Evolutionary conservation across 2,329 filamentous ascomycete species (phyloP), one percentile per base, ranked within the genome.

Genomic region (Fusarium tjaetaba): DNA sequence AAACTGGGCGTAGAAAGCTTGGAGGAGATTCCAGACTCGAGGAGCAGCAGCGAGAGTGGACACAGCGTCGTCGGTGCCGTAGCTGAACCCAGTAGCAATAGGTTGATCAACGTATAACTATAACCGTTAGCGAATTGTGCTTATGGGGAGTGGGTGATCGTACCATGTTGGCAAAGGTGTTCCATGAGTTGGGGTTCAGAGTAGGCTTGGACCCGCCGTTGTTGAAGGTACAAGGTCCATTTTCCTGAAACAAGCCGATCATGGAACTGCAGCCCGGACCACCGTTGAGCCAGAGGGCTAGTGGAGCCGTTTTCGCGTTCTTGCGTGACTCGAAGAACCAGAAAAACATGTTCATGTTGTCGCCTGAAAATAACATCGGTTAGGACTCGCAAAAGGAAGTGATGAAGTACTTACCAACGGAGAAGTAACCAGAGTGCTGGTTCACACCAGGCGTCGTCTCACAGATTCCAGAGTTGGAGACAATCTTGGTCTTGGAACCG

Each of bases 161-260:
- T 34, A 34, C 55, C 65, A 93, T 88, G 71, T 92, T 92, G 69
- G 87, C 87, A 32, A 88, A 85, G 70, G 88, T 88, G 70, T 89
- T 90, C 88, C 89, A 92, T 0, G 89, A 89, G 81, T 87, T 89
- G 0, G 88, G 87, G 72, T 92, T 92, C 10, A 83, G 70, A 18
- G 80, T 80, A 0, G 86, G 78, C 60, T 77, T 70, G 0, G 75
- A 65, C 15, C 74, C 72, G 18, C 63, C 56, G n/a, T 73, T 62
- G 46, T 76, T 75, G 79, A 98, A 90, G 72, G 91, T 93, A 32
- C 94, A 91, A 4, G 96, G 95, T 48, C 96, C 96, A 68, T 98
- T 92, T 77, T 91, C 90, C 38, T 85, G 83, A 72, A 93, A 91
- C 61, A 93, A 74, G 9, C 80, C 80, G 61, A 78, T 52, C 70